Base-by-base conservation (phyloP, 2,329 filamentous ascomycete genomes). In the Metarhizium robertsii region DNA sequence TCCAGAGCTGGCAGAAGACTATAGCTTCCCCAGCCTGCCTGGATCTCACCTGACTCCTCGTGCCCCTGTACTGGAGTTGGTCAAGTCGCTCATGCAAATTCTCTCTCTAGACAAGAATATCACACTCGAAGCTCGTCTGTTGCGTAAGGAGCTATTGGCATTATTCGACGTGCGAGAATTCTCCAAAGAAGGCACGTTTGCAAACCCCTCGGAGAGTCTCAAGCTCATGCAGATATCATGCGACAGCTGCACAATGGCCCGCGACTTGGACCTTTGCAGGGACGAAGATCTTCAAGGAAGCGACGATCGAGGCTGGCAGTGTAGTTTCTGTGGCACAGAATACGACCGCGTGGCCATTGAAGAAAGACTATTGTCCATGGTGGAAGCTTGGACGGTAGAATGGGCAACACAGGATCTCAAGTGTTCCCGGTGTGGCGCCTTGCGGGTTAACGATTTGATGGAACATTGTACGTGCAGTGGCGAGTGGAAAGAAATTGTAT, bases 151-250 rank as follows among this genome's bases (percentile, higher is more conserved):
- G 58, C 78, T 99, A 0, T 81, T 99, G 0, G 81, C 86, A 10
- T 79, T 97, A 53, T 96, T 99, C 69, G 94, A 99, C 55, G 85
- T 99, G 53, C 88, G 91, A 63, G 94, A 99, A 71, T 99, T 99
- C 75, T 88, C 86, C 69, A 80, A 86, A 53, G 90, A 92, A 55
- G 92, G 88, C n/a, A 80, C 85, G 3, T 99, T 97, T 69, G 77
- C 82, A 58, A 97, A 97, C 67, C 92, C 94, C 0, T 88, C 84
- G 53, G 84, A 87, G 55, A 85, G 79, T 48, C 79, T 97, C 4
- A 81, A 81, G 60, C 75, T 99, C 4, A 69, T 79, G 4, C 87
- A 92, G 66, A 74, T 96, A 36, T 88, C 89, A 58, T 99, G 94
- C 71, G 85, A 92, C 61, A 89, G 89, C 67, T 99, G 94, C 75